Evolutionary conservation across 2,329 filamentous ascomycete genomes (phyloP), one percentile per base, ranked within the genome.

Genomic region (Arachnopeziza araneosa): DNA sequence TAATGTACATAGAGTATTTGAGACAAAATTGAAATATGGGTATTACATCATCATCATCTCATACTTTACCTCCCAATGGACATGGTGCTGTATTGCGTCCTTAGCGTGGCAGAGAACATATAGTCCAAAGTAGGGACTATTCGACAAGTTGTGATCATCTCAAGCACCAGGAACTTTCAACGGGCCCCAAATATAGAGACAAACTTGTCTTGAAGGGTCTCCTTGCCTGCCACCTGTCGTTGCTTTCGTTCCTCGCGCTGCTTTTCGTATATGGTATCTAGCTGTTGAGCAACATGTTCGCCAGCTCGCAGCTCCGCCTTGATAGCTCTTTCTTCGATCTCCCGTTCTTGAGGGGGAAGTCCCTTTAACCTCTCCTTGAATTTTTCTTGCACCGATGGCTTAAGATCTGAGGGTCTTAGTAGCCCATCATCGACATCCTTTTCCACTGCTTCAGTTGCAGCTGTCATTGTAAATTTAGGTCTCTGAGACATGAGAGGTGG

Each of bases 261-360:
- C 69, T 84, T 76, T 59, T 81, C 75, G 75, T 83, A 80, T 61
- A 87, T 71, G 54, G 77, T 76, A 66, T 81, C 75, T 62, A 90
- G 75, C 61, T 80, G 73, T 63, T 76, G 73, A 56, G 84, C 81
- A 68, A 90, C 78, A 66, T 87, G 80, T 54, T 80, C 74, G 70
- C 85, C 84, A 64, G 83, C 80, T 69, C 83, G 77, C 59, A 82
- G 75, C 75, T 91, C 86, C 7, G 83, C 85, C 60, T 80, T 78
- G 63, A 89, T 77, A 22, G 87, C 83, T 61, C 82, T 81, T 72
- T 87, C 82, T 72, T 91, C 87, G 21, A 86, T 73, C 51, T 78
- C 77, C 26, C 84, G 78, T 72, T 89, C 85, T 59, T 78, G 77
- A 55, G 81, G 81, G 4, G 79, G 79, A 55, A 87, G 74, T 66